A percentile compares a stretch with the other conserved stretches of the same genome.
Conservation (phyloP, 2,329 filamentous ascomycete species). For the Fusarium lyarnte region DNA sequence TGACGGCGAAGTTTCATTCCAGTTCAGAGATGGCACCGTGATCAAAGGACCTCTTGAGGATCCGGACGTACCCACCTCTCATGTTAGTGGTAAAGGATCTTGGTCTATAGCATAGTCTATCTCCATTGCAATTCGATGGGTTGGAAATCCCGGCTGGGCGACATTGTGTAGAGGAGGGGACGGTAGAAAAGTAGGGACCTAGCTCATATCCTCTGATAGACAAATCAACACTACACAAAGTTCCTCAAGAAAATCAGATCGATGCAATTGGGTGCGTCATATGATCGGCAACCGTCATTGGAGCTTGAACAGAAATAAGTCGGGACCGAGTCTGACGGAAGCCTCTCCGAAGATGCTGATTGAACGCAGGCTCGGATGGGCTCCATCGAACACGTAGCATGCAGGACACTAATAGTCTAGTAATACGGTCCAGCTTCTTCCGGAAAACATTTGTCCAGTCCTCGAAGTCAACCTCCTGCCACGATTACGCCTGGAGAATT, state of each 20-base stretch:
- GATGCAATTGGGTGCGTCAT: too few relatives aligned
- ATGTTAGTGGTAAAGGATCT: too few relatives aligned
- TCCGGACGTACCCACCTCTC: too few relatives aligned
- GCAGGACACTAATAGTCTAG: not conserved
- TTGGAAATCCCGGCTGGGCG: too few relatives aligned
- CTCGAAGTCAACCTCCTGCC: not conserved
- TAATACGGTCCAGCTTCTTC: not conserved
- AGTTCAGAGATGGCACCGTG: not conserved
- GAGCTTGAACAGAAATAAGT: not conserved
- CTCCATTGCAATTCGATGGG: fast-evolving
- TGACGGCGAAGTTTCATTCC: not conserved
- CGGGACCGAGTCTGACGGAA: too few relatives aligned
- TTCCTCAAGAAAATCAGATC: fast-evolving
- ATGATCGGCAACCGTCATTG: fast-evolving
- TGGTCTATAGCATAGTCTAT: too few relatives aligned
- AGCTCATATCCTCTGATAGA: not conserved
- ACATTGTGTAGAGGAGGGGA: too few relatives aligned
- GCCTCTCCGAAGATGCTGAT: fast-evolving
- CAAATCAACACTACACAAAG: not conserved
- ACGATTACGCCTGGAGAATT: not conserved
- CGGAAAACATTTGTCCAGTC: not conserved
- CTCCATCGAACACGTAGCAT: not conserved
- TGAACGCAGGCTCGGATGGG: not conserved
- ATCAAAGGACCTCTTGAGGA: not conserved
- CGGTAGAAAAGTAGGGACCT: too few relatives aligned